These are phyloP conservation scores for Oldenlandia corymbosa DNA, from an alignment of 257 asterid species.

Conservation along the genomic window DNA sequence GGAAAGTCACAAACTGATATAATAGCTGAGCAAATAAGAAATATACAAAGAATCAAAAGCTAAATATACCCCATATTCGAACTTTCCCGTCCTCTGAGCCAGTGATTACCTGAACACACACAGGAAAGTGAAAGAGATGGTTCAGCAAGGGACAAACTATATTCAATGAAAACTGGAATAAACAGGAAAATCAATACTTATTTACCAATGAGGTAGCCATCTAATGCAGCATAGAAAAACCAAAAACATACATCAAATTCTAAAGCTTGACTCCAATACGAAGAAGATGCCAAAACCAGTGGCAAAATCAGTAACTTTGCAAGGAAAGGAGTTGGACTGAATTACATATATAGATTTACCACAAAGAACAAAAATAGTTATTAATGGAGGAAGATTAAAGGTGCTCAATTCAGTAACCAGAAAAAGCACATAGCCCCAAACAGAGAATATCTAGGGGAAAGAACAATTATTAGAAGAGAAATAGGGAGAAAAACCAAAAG, in stretches of 20 bases:
- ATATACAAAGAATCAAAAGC: slow-evolving; percentile 4
- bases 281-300: not conserved
- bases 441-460: not conserved
- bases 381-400: not conserved
- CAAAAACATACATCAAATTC: not conserved
- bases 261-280: not conserved
- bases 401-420: not conserved
- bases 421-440: not conserved
- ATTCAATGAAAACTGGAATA: not conserved
- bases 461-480: not conserved
- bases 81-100: slow-evolving; percentile 99
- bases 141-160: not conserved
- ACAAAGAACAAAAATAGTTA: not conserved
- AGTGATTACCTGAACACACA: slow-evolving; percentile 68
- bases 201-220: not conserved
- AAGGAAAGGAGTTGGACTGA: not conserved
- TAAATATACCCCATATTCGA: slow-evolving; percentile 79
- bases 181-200: not conserved
- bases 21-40: not conserved
- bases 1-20: not conserved
- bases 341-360: not conserved
- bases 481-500: too few species aligned
- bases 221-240: too few species aligned
- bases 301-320: not conserved
- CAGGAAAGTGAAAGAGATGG: slow-evolving; percentile 5